Evolutionary conservation across 305 asterid genomes (phyloP), one percentile per base, ranked within the genome.

Genomic region (Fraxinus baroniana): DNA sequence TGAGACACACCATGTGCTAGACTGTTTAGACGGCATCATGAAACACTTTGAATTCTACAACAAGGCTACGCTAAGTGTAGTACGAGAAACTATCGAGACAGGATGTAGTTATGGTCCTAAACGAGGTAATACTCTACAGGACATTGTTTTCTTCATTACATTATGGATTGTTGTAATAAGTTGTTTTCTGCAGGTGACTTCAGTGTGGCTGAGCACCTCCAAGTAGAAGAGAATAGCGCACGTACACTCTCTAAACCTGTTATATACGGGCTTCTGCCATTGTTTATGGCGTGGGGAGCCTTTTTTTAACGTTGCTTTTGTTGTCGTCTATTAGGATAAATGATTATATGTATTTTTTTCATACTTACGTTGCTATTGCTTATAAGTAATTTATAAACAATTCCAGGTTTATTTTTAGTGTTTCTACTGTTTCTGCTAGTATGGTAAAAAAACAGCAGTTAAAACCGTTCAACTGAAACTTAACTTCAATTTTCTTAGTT

Each of bases 41-140:
- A 81, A 83, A 30, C 81, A 86, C 74, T 94, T 90, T 86, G 18
- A 79, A 36, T 95, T 95, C 78, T 89, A 86, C 33, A 94, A 95
- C 74, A 79, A 79, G 68, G 98, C 98, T 4, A 84, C 94, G 1
- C 52, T 91, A 76, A 24, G 55, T 15, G 90, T 88, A 6, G 88
- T 95, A 4, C 86, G 89, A 13, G 90, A 91, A 44, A 89, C 95
- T 0, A 80, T 95, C 79, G 85, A 89, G 85, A 80, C 86, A 8
- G 97, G 98, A 77, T 95, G 98, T 79, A 83, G 91, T 85, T 64
- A 90, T 70, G 98, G 99, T 49, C 95, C 97, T 37, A 74, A 88
- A 82, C 87, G 94, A 91, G 99, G 98, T 94, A 18, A 5, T 12
- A 7, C 4, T 44, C 0, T 57, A 17, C 5, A 68, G 15, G 1